Evolutionary conservation across 257 asterid species (phyloP).

Genomic region (Mitragyna speciosa): DNA sequence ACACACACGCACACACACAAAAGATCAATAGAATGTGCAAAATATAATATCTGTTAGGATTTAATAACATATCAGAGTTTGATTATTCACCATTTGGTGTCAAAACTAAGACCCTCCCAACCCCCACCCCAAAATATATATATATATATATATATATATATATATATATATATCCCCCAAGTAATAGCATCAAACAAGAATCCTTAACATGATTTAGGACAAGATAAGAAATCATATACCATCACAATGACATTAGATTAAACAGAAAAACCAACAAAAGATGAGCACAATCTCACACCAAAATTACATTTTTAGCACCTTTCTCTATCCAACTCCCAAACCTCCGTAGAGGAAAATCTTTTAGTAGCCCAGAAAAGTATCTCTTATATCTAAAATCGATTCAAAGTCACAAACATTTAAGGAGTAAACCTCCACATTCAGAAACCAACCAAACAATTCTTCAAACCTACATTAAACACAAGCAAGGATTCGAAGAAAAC

Average conservation of each 20-base stretch:
- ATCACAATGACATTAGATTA: not conserved
- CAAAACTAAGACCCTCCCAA: not conserved
- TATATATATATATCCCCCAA: no score
- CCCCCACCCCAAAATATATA: no score
- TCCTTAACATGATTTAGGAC: not conserved
- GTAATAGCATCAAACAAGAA: no score
- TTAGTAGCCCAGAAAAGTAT: no score
- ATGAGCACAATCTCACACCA: not conserved
- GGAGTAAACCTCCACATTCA: not conserved
- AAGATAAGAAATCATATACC: not conserved
- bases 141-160: no score
- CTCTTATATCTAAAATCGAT: not conserved
- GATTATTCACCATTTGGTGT: not conserved
- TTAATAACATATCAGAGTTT: not conserved
- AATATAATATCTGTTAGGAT: not conserved
- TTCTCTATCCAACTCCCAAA: conserved; percentile 4
- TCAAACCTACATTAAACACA: not conserved
- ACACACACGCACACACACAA: no score
- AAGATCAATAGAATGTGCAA: not conserved
- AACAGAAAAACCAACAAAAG: not conserved
- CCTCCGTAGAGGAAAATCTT: not conserved
- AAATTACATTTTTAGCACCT: not conserved
- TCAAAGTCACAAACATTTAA: not conserved
- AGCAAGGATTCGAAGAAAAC: not conserved
- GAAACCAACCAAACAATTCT: not conserved